These are phyloP conservation scores for Schizonepeta tenuifolia DNA, from an alignment of 257 asterid genomes.

Conservation along the genomic window DNA sequence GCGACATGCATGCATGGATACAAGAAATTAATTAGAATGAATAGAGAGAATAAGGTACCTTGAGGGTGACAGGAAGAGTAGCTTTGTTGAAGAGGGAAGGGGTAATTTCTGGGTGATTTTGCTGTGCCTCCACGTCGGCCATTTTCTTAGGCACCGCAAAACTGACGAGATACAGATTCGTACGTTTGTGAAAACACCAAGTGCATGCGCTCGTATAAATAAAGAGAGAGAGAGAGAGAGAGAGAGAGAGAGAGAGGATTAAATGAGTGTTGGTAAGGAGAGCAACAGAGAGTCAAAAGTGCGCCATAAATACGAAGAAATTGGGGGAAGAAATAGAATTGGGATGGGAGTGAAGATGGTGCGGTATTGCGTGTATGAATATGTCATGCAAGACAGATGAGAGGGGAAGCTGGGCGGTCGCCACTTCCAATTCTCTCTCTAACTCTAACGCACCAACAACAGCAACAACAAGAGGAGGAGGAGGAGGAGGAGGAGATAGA, in stretches of 20 bases:
- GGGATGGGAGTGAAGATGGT: background rate
- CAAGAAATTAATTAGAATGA: too few relatives aligned
- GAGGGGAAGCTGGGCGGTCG: conserved; percentile 33
- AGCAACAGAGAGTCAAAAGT: background rate
- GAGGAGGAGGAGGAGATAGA: too few relatives aligned
- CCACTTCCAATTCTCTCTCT: too few relatives aligned
- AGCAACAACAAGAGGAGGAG: too few relatives aligned
- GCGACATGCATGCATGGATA: conserved; percentile 13
- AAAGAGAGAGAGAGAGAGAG: background rate
- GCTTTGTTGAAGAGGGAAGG: conserved; percentile 37
- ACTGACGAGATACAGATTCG: background rate
- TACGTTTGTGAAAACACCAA: background rate
- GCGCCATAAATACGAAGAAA: conserved; percentile 6
- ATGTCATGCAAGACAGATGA: conserved; percentile 33
- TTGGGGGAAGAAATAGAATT: background rate
- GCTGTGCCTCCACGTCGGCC: conserved; percentile 39
- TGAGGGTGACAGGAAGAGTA: conserved; percentile 42
- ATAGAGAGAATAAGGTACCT: conserved; percentile 4
- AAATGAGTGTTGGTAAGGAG: background rate
- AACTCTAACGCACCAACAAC: too few relatives aligned
- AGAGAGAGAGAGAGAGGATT: background rate
- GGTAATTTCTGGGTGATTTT: background rate
- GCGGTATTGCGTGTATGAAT: conserved; percentile 20
- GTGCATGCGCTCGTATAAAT: conserved; percentile 13
- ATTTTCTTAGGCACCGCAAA: conserved; percentile 7